phyloP scores from a whole-genome alignment of 306 rosid species.

The Citrullus colocynthis region DNA sequence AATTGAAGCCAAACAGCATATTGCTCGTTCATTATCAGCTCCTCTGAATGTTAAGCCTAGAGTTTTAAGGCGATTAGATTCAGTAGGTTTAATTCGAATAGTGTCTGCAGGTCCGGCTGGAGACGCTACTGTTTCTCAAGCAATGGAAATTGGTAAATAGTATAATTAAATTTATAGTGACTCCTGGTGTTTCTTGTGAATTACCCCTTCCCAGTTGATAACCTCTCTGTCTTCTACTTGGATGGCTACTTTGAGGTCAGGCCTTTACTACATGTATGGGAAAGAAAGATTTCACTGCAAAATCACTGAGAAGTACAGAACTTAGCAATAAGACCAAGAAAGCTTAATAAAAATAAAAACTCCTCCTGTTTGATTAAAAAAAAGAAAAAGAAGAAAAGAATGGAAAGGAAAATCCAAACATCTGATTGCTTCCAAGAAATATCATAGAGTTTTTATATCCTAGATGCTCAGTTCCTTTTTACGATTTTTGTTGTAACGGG shows the following conservation, averaged over 20 bases:
- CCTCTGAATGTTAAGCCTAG: conserved; percentile 42
- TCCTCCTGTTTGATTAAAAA: background rate
- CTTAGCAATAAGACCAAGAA: background rate
- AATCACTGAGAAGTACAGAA: background rate
- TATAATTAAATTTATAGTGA: background rate
- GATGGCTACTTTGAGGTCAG: background rate
- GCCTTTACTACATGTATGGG: background rate
- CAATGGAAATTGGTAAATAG: conserved; percentile 36
- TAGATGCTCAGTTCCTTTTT: background rate
- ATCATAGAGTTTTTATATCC: background rate
- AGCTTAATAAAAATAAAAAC: background rate
- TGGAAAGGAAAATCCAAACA: background rate
- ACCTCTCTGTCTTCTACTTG: background rate
- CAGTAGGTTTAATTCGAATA: conserved; percentile 60
- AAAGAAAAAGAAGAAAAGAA: background rate
- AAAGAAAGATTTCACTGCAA: background rate
- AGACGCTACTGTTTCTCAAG: conserved; percentile 27
- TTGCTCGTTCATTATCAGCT: conserved; percentile 70
- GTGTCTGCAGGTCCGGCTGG: conserved; percentile 44
- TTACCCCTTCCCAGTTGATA: background rate
- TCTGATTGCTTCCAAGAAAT: background rate
- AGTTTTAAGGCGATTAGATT: conserved; percentile 38
- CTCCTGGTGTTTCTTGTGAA: background rate
- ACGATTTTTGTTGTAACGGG: background rate
- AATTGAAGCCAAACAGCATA: conserved; percentile 35